Evolutionary conservation across 768 basidiomycete species (phyloP).

Genomic region (Lyophyllum shimeji): DNA sequence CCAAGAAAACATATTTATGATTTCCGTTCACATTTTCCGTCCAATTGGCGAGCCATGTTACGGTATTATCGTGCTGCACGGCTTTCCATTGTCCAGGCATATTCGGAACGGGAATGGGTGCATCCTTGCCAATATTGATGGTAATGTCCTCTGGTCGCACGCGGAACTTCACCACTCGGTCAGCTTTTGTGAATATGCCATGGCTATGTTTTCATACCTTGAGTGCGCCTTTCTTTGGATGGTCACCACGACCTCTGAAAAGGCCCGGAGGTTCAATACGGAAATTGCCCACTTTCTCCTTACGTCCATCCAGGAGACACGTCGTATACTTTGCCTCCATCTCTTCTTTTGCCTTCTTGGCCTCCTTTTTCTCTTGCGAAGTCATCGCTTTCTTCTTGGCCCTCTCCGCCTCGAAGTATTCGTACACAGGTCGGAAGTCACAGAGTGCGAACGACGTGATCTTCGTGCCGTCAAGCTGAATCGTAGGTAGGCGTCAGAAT

Average conservation of each 20-base stretch:
- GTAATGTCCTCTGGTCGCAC: slow-evolving; percentile 95
- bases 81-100: slow-evolving; percentile 90
- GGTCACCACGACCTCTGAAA: slow-evolving; percentile 96
- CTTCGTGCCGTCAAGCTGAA: slow-evolving; percentile 67
- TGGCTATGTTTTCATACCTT: slow-evolving; percentile 57
- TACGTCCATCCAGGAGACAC: slow-evolving; percentile 92
- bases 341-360: slow-evolving; percentile 83
- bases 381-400: slow-evolving; percentile 89
- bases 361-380: slow-evolving; percentile 84
- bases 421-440: slow-evolving; percentile 94
- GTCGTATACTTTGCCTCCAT: slow-evolving; percentile 81
- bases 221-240: slow-evolving; percentile 94
- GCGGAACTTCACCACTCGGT: slow-evolving; percentile 54
- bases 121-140: slow-evolving; percentile 84
- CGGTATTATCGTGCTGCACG: slow-evolving; percentile 89
- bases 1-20: slow-evolving; percentile 97
- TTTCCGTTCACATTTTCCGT: slow-evolving; percentile 96
- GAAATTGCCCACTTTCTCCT: slow-evolving; percentile 99
- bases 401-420: slow-evolving; percentile 89
- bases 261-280: slow-evolving; percentile 97
- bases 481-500: slow-evolving; percentile 11
- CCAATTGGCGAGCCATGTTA: slow-evolving; percentile 99
- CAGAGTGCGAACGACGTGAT: slow-evolving; percentile 78
- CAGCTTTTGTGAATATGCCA: neutral
- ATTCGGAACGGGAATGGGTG: slow-evolving; percentile 81